Base-by-base conservation (phyloP, 108 stramenopile species). In the Thalassiosira profunda region DNA sequence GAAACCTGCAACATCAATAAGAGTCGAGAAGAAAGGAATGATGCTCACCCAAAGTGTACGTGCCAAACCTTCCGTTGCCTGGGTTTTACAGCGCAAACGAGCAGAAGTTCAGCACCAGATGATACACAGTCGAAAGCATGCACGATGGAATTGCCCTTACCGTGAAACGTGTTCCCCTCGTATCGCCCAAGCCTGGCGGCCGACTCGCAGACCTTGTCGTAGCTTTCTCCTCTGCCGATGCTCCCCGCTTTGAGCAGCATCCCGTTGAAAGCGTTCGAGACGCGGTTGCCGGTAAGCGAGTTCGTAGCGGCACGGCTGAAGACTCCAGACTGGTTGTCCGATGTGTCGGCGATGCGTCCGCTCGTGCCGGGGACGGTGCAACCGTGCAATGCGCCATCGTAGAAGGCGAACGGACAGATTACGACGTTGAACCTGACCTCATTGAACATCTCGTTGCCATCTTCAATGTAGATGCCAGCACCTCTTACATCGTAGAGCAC, bases 371-470 rank as follows among this genome's bases (percentile, higher is more conserved):
- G 82, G n/a, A 86, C 33, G 34, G 85, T 83, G 51, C 85, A 86
- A 17, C 85, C 85, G 34, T 74, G 64, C 10, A 77, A 49, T 18
- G 33, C 45, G 1, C n/a, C 24, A 43, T 83, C 80, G 36, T 37
- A 20, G 51, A 86, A 73, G 11, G 79, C 79, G 34, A 64, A 83
- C 5, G 85, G 85, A 63, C 85, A 86, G 25, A 81, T 79, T 0
- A 67, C 81, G 2, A 81, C 74, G 54, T 83, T 86, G 63, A 77
- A 80, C n/a, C 73, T 66, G 14, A 86, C 24, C n/a, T 63, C 61
- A 48, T 86, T 86, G 71, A 74, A 69, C 85, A 86, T 86, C 44
- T 86, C 85, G 41, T 86, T 86, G n/a, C 85, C 85, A 64, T 83
- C 85, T 48, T 86, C 85, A 44, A 83, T 67, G 40, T 86, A 86